A percentile compares a stretch with the other conserved stretches of the same genome.
Conservation (phyloP, 305 asterid genomes). For the Solanum aculeatissimum region DNA sequence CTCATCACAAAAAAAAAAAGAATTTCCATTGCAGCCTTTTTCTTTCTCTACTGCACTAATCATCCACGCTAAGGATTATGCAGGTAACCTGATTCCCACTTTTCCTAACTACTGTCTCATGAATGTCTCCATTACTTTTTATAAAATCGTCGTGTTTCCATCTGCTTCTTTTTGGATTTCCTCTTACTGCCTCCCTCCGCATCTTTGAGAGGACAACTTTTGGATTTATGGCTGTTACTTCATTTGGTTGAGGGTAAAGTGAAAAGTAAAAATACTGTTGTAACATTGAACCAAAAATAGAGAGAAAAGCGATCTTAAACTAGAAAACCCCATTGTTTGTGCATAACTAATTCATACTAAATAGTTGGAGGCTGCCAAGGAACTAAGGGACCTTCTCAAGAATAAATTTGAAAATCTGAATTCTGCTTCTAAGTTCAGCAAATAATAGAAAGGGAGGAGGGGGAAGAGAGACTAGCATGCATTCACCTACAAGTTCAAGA, state of each 20-base stretch:
- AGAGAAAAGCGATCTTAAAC: background rate
- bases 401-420: background rate
- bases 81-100: no score
- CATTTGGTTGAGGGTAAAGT: background rate
- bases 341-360: background rate
- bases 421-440: background rate
- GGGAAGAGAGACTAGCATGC: background rate
- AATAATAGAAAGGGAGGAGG: background rate
- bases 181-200: no score
- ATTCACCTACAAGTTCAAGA: background rate
- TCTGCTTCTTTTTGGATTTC: no score
- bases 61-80: no score
- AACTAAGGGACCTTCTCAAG: no score
- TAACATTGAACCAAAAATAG: background rate
- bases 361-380: no score
- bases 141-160: no score
- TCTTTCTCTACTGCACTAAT: no score
- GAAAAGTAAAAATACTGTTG: background rate
- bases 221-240: background rate
- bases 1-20: no score
- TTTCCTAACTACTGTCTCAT: no score
- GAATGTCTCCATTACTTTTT: no score
- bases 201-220: background rate
- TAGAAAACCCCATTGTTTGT: background rate
- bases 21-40: no score